These are phyloP conservation scores for Xylariaceae sp. DNA, from an alignment of 2,329 filamentous ascomycete species.

Conservation along the genomic window DNA sequence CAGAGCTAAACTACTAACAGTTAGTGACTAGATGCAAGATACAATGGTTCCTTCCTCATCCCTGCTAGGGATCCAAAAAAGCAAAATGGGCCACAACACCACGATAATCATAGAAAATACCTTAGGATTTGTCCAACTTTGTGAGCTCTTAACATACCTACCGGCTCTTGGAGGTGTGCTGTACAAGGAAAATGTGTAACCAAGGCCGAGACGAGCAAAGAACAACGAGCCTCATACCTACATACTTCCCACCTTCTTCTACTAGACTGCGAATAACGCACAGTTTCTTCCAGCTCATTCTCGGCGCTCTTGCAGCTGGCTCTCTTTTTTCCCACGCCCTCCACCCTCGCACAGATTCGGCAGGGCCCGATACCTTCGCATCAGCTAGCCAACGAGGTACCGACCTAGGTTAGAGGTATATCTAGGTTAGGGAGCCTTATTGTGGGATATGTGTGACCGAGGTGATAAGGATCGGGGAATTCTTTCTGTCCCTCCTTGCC, in stretches of 20 bases:
- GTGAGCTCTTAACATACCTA: too few species aligned
- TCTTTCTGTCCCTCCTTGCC: conserved; percentile 13
- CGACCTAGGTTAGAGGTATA: too few species aligned
- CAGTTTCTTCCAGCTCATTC: conserved; percentile 14
- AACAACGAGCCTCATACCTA: conserved; percentile 12
- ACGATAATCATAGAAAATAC: too few species aligned
- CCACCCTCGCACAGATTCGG: conserved; percentile 13
- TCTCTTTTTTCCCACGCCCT: too few species aligned
- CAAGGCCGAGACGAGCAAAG: too few species aligned
- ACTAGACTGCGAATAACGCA: conserved; percentile 15
- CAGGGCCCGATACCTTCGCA: conserved; percentile 13
- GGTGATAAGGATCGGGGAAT: conserved; percentile 17
- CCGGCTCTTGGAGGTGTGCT: too few species aligned
- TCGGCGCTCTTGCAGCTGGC: too few species aligned
- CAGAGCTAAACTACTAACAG: neutral
- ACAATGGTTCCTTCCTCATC: conserved; percentile 4
- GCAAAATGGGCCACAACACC: too few species aligned
- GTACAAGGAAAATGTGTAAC: too few species aligned
- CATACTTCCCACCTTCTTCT: too few species aligned
- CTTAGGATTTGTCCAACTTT: too few species aligned
- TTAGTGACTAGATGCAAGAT: neutral
- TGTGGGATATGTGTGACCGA: conserved; percentile 13
- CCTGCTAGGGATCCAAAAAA: conserved; percentile 15
- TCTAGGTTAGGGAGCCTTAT: conserved; percentile 6
- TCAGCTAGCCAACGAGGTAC: too few species aligned